Percentiles rank a stretch among this genome's conserved stretches.
Conservation (phyloP, 192 early-diverging fungal species). For the Geosiphon pyriformis region DNA sequence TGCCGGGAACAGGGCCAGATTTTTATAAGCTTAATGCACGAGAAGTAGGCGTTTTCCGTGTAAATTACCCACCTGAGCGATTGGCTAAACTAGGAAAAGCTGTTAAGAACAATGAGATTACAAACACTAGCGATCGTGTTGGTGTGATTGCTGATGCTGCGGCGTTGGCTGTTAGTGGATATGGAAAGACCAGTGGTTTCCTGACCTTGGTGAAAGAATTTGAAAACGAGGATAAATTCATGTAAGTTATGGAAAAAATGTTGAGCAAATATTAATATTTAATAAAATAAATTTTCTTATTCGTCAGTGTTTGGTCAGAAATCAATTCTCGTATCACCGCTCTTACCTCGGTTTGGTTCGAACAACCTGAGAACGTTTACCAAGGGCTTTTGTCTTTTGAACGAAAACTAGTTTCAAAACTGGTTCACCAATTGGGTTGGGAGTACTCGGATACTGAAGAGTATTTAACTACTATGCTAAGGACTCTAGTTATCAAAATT, state of each 20-base stretch:
- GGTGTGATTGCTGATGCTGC: slow-evolving; percentile 81
- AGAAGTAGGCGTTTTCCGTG: slow-evolving; percentile 82
- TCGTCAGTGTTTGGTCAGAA: slow-evolving; percentile 56
- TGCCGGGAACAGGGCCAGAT: slow-evolving; percentile 46
- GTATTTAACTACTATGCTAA: slow-evolving; percentile 66
- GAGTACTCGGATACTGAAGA: slow-evolving; percentile 67
- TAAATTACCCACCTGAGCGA: slow-evolving; percentile 59
- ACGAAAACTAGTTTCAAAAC: slow-evolving; percentile 66
- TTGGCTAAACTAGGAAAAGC: slow-evolving; percentile 48
- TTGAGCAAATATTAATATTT: neutral
- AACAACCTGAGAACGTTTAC: slow-evolving; percentile 54
- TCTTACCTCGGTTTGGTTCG: slow-evolving; percentile 62
- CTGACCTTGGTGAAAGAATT: slow-evolving; percentile 71
- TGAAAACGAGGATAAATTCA: slow-evolving; percentile 73
- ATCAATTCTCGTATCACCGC: slow-evolving; percentile 53
- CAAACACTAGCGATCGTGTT: slow-evolving; percentile 65
- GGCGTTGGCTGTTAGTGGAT: slow-evolving; percentile 71
- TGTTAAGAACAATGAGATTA: slow-evolving; percentile 53
- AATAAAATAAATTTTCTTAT: slow-evolving; percentile 26
- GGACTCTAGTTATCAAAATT: slow-evolving; percentile 66
- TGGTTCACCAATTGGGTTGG: slow-evolving; percentile 73
- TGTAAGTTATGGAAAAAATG: slow-evolving; percentile 33
- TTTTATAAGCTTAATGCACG: slow-evolving; percentile 85
- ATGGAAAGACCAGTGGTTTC: slow-evolving; percentile 66
- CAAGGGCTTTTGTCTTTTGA: slow-evolving; percentile 62